A percentile compares a stretch with the other conserved stretches of the same genome.
Evolutionary conservation across 306 rosid species (phyloP).

Genomic region (Medicago truncatula): DNA sequence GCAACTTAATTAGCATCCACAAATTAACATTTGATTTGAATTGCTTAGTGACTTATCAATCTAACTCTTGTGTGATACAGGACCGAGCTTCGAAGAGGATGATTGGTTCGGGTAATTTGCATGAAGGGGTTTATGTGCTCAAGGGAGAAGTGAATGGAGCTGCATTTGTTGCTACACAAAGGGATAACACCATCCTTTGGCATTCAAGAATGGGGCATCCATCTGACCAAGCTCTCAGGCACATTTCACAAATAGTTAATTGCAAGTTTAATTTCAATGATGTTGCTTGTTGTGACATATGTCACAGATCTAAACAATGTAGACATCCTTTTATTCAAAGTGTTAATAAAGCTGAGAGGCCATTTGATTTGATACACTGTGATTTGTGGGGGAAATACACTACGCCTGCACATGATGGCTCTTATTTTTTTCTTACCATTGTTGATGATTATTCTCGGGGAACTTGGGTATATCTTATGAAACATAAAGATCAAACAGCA

Average conservation of each 20-base stretch:
- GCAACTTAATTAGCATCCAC: background rate
- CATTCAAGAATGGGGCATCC: no score
- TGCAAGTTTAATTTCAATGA: background rate
- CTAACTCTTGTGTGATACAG: background rate
- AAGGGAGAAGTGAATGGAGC: background rate
- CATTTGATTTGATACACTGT: background rate
- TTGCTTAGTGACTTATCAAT: background rate
- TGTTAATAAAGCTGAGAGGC: background rate
- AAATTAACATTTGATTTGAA: background rate
- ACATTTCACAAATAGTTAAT: background rate
- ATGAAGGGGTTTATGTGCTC: background rate
- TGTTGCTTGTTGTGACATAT: background rate
- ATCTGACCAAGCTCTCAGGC: background rate
- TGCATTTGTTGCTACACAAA: no score
- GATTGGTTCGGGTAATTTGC: no score
- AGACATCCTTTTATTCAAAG: background rate
- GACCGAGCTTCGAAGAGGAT: background rate
- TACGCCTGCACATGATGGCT: background rate
- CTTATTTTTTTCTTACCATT: background rate
- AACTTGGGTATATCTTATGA: background rate
- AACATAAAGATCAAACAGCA: background rate
- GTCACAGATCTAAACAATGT: background rate
- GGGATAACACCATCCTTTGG: no score
- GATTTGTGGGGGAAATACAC: background rate
- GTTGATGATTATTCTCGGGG: background rate